Base-by-base conservation (phyloP, 2,329 filamentous ascomycete genomes). In the Aspergillus sp. region DNA sequence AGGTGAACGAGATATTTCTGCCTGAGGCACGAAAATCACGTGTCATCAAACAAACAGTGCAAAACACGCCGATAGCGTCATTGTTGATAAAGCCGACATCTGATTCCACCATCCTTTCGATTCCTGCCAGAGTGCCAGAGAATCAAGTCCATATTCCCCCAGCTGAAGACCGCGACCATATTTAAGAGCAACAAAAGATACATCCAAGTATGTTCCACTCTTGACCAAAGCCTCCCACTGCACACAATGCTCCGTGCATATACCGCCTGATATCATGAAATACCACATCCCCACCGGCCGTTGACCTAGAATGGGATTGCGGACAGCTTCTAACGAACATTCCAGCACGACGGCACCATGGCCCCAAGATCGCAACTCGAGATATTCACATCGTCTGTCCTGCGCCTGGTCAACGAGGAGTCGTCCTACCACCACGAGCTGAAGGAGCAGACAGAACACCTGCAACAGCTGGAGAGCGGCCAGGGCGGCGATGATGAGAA, bases 341-440 rank as follows among this genome's bases (percentile, higher is more conserved):
- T n/a, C n/a, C n/a, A n/a, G n/a, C n/a, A n/a, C n/a, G n/a, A 34
- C 31, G 26, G 32, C 39, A 51, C 10, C 30, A 94, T 94, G 86
- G 72, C 84, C 3, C 72, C 85, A 73, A 79, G 47, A 76, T 95
- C 57, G 63, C 75, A 49, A 86, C 93, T 60, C 78, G 84, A 40
- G 85, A 91, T 95, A 54, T 78, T 82, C 27, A 91, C 84, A 15
- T 75, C 80, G 40, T 78, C 85, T 13, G 76, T 96, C 45, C 70
- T 74, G 49, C 85, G 91, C 37, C 75, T 96, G 29, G 75, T 94
- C 45, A 95, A 93, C 62, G 91, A 98, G 61, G 85, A 95, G 60
- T 69, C 74, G 24, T 89, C 80, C 49, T 96, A 98, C 66, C 82
- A 88, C 68, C 82, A 82, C 55, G 91, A 98, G 60, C 72, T 88